Evolutionary conservation across 352 stramenopile genomes (phyloP), one percentile per base, ranked within the genome.

Genomic region (Phytophthora constricta): DNA sequence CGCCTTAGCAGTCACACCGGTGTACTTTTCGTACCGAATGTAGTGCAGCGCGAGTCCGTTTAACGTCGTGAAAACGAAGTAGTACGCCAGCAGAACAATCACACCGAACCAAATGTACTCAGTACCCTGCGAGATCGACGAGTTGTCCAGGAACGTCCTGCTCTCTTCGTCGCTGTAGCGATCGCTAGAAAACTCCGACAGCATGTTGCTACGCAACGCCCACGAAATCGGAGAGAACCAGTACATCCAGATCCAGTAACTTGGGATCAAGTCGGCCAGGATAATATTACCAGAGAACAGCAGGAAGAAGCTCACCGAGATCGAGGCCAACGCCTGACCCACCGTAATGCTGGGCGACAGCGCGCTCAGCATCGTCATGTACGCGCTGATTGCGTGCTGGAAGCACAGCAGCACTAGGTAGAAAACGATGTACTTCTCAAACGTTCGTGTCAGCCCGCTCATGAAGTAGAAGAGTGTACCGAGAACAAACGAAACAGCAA

Each of bases 401-500:
- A 95, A 97, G 3, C 59, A 66, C 25, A 95, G 62, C 13, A 95
- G 65, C 23, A 94, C 76, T 1, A 77, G 62, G 48, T 92, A 73
- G 52, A 85, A 95, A 19, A 87, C 73, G 33, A 96, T 81, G 58
- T 87, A 95, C 54, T 84, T 84, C 46, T 59, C 58, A 28, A 80
- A 75, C 43, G 82, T 78, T 8, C 53, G 53, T 4, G 71, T 74
- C 26, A 97, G 63, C 1, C 89, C 89, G 68, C 89, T 89, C 78
- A 96, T 92, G 68, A 87, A 82, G 55, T 79, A 80, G 47, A 95
- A 79, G 51, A 97, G 80, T 9, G 79, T 88, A 41, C 82, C 84
- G 67, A 97, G 78, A 27, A 93, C 50, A 20, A 91, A 78, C 14
- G 84, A 84, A 57, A 95, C 86, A 11, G 77, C 61, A 28, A 83